phyloP scores from a whole-genome alignment of 1,284 basidiomycete genomes.

The Volvariella volvacea region DNA sequence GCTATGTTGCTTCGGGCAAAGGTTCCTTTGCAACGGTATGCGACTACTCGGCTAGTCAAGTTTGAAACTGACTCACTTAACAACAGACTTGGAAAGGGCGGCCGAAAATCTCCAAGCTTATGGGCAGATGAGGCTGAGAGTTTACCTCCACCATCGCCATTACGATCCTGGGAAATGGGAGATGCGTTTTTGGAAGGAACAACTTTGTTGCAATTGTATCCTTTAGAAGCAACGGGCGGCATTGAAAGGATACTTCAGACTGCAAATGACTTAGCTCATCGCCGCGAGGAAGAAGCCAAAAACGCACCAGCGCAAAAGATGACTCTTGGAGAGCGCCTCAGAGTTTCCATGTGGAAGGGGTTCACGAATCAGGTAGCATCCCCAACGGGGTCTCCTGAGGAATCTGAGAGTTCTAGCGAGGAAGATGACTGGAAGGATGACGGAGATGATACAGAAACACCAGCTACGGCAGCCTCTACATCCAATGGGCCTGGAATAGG shows the following conservation, averaged over 20 bases:
- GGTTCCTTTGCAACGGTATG: conserved; percentile 48
- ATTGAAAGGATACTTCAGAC: conserved; percentile 65
- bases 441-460: conserved; percentile 38
- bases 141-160: conserved; percentile 35
- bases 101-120: conserved; percentile 36
- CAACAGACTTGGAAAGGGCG: conserved; percentile 47
- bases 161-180: conserved; percentile 47
- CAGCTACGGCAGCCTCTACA: conserved; percentile 21
- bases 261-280: conserved; percentile 49
- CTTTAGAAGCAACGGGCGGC: conserved; percentile 56
- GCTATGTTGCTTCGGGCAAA: conserved; percentile 59
- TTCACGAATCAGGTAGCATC: conserved; percentile 46
- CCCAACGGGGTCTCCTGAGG: conserved; percentile 28
- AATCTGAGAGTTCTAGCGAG: conserved; percentile 21
- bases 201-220: conserved; percentile 56
- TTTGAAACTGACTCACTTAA: conserved; percentile 6
- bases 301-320: conserved; percentile 23
- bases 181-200: conserved; percentile 65
- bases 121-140: conserved; percentile 45
- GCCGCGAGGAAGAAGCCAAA: conserved; percentile 35
- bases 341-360: conserved; percentile 62
- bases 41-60: conserved; percentile 3
- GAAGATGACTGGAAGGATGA: conserved; percentile 20
- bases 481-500: conserved; percentile 23
- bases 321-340: conserved; percentile 49